These are phyloP conservation scores for Liriodendron chinense DNA, from an alignment of 164 flowering plant species.

Conservation along the genomic window DNA sequence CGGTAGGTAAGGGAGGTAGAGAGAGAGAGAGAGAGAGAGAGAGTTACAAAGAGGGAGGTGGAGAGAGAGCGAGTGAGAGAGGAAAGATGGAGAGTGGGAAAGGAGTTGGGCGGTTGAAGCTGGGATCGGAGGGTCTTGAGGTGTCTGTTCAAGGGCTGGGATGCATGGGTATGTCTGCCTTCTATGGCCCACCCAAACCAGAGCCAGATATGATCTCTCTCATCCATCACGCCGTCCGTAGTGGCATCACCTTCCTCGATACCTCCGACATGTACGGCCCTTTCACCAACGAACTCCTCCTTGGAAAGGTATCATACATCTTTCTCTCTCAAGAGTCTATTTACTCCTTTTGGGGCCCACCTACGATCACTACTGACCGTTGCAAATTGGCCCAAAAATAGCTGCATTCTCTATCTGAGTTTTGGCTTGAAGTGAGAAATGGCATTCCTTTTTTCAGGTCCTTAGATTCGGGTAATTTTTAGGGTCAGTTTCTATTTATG, in stretches of 20 bases:
- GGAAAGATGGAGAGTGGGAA: neutral
- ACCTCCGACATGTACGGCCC: slow-evolving; percentile 43
- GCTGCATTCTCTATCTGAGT: too few relatives aligned
- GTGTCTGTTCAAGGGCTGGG: slow-evolving; percentile 32
- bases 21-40: too few relatives aligned
- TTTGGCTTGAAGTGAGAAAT: too few relatives aligned
- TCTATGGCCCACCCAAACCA: too few relatives aligned
- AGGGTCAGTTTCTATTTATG: too few relatives aligned
- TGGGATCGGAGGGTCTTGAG: slow-evolving; percentile 33
- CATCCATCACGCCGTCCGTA: slow-evolving; percentile 31
- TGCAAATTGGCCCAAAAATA: too few relatives aligned
- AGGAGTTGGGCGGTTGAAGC: slow-evolving; percentile 22
- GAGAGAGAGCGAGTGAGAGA: neutral
- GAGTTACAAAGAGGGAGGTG: too few relatives aligned
- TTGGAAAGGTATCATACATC: slow-evolving; percentile 22
- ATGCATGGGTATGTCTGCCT: slow-evolving; percentile 43
- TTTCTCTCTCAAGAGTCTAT: neutral
- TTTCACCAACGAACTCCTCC: slow-evolving; percentile 30
- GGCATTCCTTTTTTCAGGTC: too few relatives aligned
- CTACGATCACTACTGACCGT: neutral
- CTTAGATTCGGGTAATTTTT: too few relatives aligned
- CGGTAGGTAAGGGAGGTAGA: too few relatives aligned
- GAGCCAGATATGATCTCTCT: too few relatives aligned
- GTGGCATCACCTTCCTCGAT: slow-evolving; percentile 39
- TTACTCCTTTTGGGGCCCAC: neutral